A percentile compares a stretch with the other conserved stretches of the same genome.
Evolutionary conservation across 1,139 yeast genomes (phyloP).

Genomic region (Magnusiomyces sp.): DNA sequence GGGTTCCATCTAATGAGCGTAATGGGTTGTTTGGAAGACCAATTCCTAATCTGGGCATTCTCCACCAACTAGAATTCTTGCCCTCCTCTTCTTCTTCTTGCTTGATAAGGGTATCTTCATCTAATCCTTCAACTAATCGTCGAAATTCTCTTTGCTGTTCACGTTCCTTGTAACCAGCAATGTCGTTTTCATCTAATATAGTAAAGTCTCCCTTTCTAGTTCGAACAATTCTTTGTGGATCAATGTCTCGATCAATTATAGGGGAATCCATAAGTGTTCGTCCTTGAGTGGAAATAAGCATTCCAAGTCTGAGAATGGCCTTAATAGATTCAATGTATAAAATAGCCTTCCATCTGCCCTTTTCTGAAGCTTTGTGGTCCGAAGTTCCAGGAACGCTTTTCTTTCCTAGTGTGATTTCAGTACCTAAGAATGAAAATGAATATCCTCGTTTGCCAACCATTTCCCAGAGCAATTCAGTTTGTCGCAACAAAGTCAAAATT

Average conservation of each 20-base stretch:
- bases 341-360: constrained; percentile 28
- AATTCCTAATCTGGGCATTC: constrained; percentile 30
- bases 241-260: constrained; percentile 33
- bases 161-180: constrained; percentile 8
- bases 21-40: constrained; percentile 23
- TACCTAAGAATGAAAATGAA: neutral
- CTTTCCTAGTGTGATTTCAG: constrained; percentile 3
- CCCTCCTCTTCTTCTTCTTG: constrained; percentile 1
- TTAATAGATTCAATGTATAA: constrained; percentile 29
- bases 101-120: neutral
- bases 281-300: constrained; percentile 25
- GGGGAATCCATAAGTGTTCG: constrained; percentile 30
- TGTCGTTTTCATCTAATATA: constrained; percentile 15
- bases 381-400: neutral
- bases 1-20: too few species aligned
- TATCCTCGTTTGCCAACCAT: constrained; percentile 21
- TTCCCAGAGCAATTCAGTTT: constrained; percentile 34
- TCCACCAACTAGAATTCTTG: constrained; percentile 17
- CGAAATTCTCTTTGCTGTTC: constrained; percentile 5
- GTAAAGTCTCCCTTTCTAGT: constrained; percentile 8
- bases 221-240: constrained; percentile 18
- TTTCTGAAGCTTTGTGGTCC: constrained; percentile 22
- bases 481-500: constrained; percentile 29
- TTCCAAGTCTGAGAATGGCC: constrained; percentile 29
- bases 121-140: neutral